Base-by-base conservation (phyloP, 495 filamentous ascomycete species). In the Aspergillus nanangensis region DNA sequence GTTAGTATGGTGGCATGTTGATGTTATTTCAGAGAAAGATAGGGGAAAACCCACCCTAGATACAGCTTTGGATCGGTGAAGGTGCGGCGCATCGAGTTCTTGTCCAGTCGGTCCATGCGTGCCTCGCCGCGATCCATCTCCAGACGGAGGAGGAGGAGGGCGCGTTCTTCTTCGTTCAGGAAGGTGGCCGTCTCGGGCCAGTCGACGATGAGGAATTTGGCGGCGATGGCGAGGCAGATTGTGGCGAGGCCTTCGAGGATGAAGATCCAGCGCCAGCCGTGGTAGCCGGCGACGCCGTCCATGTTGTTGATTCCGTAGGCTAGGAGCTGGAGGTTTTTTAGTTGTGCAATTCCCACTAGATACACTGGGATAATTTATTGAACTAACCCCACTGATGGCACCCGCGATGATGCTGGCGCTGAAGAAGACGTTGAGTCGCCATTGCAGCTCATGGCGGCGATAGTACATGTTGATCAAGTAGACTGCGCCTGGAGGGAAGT, bases 381-480 rank as follows among this genome's bases (percentile, higher is more conserved):
- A 32, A 57, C 52, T n/a, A 58, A 71, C 61, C 48, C 81, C 80
- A 33, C 81, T 77, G 53, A 86, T 78, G 15, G 77, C 78, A 21
- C 82, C 81, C 13, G 77, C 77, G 8, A 83, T 40, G 50, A 79
- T 76, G 11, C 70, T 67, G 0, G 78, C 72, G 31, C 71, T 74
- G 63, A 80, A 83, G 63, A 80, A 82, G 4, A 81, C 52, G 40
- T 71, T 78, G 41, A 81, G 62, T 41, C 82, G 70, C 58, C 74
- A 67, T 56, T 79, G 80, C 33, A 80, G 64, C 53, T 88, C 80
- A 45, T 77, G 68, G 20, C 81, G 74, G 18, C 70, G 74, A 55
- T 87, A 87, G 55, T 79, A 86, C 71, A 78, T 78, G 8, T 73
- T 74, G 17, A 80, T 76, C 29, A 81, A 50, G 50, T 80, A 82